These are phyloP conservation scores for Lathyrus aphaca DNA, from an alignment of 306 rosid genomes.

Conservation along the genomic window DNA sequence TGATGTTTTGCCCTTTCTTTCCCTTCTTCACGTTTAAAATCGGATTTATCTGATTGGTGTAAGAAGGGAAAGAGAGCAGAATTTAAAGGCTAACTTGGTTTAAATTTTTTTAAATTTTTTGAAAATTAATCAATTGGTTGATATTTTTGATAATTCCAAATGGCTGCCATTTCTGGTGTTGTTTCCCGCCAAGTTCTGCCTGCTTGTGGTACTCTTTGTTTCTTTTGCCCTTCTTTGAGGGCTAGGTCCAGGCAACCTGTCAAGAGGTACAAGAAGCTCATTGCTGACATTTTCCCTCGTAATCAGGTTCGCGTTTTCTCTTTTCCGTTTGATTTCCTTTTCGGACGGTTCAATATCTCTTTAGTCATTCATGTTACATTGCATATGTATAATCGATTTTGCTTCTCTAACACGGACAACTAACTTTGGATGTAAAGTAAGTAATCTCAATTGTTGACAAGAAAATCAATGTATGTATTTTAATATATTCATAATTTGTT, in stretches of 20 bases:
- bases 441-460: background rate
- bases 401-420: background rate
- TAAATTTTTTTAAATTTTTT: background rate
- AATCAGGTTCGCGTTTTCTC: constrained; percentile 58
- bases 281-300: constrained; percentile 90
- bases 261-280: constrained; percentile 98
- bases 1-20: constrained; percentile 57
- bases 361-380: background rate
- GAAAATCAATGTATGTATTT: background rate
- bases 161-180: constrained; percentile 76
- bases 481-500: background rate
- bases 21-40: constrained; percentile 55
- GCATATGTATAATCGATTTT: background rate
- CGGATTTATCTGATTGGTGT: constrained; percentile 39
- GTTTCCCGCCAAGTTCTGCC: constrained; percentile 93
- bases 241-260: constrained; percentile 97
- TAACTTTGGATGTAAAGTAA: background rate
- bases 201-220: constrained; percentile 83
- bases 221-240: constrained; percentile 89
- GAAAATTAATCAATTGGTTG: constrained; percentile 25
- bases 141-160: constrained; percentile 35
- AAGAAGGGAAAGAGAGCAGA: constrained; percentile 67
- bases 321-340: constrained; percentile 19
- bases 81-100: constrained; percentile 29
- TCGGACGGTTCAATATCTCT: background rate